Base-by-base conservation (phyloP, 192 early-diverging fungal genomes). In the Ramicandelaber brevisporus region DNA sequence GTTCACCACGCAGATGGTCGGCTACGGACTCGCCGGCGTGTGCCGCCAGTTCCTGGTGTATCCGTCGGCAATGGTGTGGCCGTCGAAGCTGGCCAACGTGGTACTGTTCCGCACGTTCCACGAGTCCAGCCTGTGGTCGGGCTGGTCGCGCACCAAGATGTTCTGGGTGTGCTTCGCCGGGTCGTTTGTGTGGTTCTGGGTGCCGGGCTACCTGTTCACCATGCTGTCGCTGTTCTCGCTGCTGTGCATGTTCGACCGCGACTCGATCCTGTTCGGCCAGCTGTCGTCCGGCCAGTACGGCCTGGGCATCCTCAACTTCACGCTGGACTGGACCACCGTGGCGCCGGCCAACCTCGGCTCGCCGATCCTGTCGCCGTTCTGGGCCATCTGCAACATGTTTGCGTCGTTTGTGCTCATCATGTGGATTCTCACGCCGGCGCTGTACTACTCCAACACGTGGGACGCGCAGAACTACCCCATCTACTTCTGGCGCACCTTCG, bases 1-100 rank as follows among this genome's bases (percentile, higher is more conserved):
- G 10, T 15, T 75, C 20, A 47, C 49, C 4, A 59, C 66, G 12
- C 61, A 69, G 37, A 41, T 66, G 40, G 22, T 76, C 21, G 70
- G 72, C 17, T 72, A 57, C 31, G 66, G 70, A 10, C 40, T 74
- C 30, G 59, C 75, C 4, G 75, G 73, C 27, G 29, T 70, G 0
- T 28, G 38, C 6, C 51, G 70, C 6, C 47, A 49, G 28, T 58
- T 56, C 22, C 31, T 74, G 1, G 63, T 74, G 11, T 34, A 51
- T 21, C 70, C 68, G 9, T 30, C 53, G 0, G 44, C 40, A 11
- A 70, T 73, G 63, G 38, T 64, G 16, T 78, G 70, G 73, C 69
- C 70, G 0, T 29, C 43, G 0, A 46, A 38, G 4, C 46, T 72
- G 1, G 52, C 58, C 6, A 47, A 35, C 2, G 47, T 61, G 4